Evolutionary conservation across 139 green algal genomes (phyloP).

Genomic region (Coelastrella sp.): DNA sequence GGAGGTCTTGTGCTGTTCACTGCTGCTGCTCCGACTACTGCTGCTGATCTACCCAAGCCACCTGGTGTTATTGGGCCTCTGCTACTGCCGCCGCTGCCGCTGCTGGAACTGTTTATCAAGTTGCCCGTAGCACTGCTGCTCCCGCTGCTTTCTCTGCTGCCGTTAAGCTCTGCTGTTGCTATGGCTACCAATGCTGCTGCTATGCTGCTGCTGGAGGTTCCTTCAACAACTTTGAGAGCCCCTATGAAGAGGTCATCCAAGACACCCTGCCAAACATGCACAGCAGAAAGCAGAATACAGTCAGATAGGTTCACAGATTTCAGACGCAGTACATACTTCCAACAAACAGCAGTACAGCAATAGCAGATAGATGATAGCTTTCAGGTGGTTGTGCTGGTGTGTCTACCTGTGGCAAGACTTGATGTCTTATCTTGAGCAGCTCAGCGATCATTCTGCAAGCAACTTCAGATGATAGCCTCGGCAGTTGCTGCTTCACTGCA

Average conservation of each 20-base stretch:
- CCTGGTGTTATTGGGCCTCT: too few relatives aligned
- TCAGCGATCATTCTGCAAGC: conserved; percentile 18
- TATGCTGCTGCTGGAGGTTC: conserved; percentile 20
- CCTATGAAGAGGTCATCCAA: background rate
- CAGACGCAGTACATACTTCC: too few relatives aligned
- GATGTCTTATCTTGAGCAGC: background rate
- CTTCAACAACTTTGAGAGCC: background rate
- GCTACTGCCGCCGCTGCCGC: background rate
- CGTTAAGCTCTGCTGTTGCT: background rate
- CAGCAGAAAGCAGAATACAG: background rate
- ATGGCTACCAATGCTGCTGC: background rate
- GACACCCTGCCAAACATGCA: background rate
- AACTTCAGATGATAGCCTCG: background rate
- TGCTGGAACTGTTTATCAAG: background rate
- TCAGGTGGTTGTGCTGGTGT: too few relatives aligned
- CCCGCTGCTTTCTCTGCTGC: background rate
- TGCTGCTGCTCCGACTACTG: background rate
- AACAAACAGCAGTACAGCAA: too few relatives aligned
- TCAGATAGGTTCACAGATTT: too few relatives aligned
- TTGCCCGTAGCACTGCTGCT: background rate
- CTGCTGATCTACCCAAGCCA: background rate
- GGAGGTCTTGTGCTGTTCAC: background rate
- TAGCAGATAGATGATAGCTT: too few relatives aligned
- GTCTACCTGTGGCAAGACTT: background rate
- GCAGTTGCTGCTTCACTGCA: conserved; percentile 36